A percentile compares a stretch with the other conserved stretches of the same genome.
These are phyloP conservation scores for Eimeria tenella DNA, from an alignment of 169 alveolate species.

Conservation along the genomic window DNA sequence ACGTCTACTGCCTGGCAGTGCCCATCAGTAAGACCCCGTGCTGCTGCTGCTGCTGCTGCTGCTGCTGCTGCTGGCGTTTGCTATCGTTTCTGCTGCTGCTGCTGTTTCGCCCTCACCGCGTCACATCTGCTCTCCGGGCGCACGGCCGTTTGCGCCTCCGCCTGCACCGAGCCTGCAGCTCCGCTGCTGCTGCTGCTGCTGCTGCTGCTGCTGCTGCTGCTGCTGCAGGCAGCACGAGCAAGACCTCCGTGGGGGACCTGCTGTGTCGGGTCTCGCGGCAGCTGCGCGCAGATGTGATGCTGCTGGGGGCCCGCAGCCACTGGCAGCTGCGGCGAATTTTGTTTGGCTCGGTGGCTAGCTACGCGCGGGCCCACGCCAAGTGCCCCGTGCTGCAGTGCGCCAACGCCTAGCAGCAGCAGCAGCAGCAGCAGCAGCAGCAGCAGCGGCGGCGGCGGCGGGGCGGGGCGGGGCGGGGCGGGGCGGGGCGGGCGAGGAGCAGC, in stretches of 20 bases:
- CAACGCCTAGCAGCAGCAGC: neutral
- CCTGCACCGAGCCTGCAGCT: neutral
- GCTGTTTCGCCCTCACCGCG: neutral
- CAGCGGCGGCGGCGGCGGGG: neutral
- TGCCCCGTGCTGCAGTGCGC: constrained; percentile 55
- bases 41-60: neutral
- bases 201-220: neutral
- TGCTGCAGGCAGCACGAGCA: constrained; percentile 19
- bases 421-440: neutral
- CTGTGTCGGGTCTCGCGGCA: neutral
- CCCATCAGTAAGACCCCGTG: constrained; percentile 23
- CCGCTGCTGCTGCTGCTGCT: neutral
- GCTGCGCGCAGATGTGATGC: neutral
- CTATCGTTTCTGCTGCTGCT: too few species aligned
- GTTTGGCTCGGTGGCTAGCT: neutral
- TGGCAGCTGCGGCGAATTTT: neutral
- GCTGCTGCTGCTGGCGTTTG: neutral
- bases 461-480: neutral
- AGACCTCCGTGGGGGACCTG: constrained; percentile 7
- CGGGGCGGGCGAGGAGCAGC: neutral
- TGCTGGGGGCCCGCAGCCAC: constrained; percentile 27
- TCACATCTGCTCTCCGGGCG: neutral
- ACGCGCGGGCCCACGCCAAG: constrained; percentile 12
- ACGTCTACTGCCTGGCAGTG: constrained; percentile 31
- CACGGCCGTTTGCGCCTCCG: neutral